Evolutionary conservation across 768 basidiomycete species (phyloP).

Genomic region (Lentinula edodes): DNA sequence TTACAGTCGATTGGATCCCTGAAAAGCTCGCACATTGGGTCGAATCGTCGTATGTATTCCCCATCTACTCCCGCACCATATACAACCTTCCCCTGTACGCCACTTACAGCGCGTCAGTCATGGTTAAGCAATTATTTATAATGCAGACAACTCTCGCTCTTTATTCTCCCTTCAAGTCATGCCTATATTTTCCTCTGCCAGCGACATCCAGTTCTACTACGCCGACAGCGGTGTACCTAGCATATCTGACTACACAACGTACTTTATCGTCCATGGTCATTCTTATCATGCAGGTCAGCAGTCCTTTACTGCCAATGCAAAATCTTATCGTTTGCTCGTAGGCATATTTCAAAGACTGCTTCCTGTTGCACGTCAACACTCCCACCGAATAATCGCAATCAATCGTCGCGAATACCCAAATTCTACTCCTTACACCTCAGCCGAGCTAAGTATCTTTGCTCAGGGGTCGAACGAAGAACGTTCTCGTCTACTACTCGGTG

Average conservation of each 20-base stretch:
- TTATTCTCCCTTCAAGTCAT: neutral
- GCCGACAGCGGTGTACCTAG: neutral
- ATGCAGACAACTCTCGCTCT: neutral
- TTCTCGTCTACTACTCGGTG: constrained; percentile 15
- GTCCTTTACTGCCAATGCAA: neutral
- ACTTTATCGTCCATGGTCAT: constrained; percentile 1
- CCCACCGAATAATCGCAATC: constrained; percentile 20
- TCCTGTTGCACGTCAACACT: neutral
- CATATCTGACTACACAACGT: neutral
- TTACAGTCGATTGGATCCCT: neutral
- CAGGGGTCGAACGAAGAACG: constrained; percentile 14
- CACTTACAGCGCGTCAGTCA: too few species aligned
- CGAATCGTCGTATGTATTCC: too few species aligned
- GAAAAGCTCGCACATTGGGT: too few species aligned
- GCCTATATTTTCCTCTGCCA: neutral
- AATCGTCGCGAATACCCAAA: constrained; percentile 30
- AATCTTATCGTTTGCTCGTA: neutral
- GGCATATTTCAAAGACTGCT: neutral
- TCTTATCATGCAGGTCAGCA: neutral
- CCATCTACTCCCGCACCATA: too few species aligned
- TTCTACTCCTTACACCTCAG: constrained; percentile 22
- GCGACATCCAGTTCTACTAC: constrained; percentile 1
- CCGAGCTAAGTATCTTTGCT: constrained; percentile 15
- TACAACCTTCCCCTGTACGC: too few species aligned
- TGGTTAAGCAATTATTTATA: too few species aligned